phyloP scores from a whole-genome alignment of 176 grass and related monocot genomes.

The Ensete glaucum region DNA sequence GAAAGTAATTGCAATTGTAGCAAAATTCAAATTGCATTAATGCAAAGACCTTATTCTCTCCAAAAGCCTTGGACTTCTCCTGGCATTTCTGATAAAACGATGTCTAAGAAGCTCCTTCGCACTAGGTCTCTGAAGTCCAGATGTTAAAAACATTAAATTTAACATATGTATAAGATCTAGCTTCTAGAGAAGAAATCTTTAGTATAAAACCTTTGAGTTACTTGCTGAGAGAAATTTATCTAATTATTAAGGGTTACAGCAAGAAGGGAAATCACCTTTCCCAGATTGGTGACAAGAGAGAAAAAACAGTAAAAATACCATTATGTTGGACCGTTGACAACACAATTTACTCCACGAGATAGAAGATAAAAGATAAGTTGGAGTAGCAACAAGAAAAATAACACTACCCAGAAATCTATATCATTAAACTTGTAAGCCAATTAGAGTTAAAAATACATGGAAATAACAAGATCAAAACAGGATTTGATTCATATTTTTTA shows the following conservation, averaged over 20 bases:
- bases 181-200: no score
- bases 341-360: background rate
- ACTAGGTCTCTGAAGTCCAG: constrained; percentile 71
- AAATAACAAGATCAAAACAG: background rate
- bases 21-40: background rate
- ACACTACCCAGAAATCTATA: background rate
- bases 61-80: constrained; percentile 79
- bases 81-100: constrained; percentile 89
- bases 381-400: background rate
- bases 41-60: constrained; percentile 88
- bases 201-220: background rate
- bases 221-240: background rate
- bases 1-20: background rate
- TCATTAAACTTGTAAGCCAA: background rate
- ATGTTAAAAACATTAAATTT: constrained; percentile 6
- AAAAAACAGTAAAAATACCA: background rate
- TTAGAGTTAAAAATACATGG: background rate
- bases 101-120: constrained; percentile 98
- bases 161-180: background rate
- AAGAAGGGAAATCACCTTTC: background rate
- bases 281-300: background rate
- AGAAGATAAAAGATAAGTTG: background rate
- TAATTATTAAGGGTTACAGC: background rate
- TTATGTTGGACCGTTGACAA: background rate
- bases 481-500: no score